These are phyloP conservation scores for Epicoccum nigrum DNA, from an alignment of 2,329 filamentous ascomycete species.

Conservation along the genomic window DNA sequence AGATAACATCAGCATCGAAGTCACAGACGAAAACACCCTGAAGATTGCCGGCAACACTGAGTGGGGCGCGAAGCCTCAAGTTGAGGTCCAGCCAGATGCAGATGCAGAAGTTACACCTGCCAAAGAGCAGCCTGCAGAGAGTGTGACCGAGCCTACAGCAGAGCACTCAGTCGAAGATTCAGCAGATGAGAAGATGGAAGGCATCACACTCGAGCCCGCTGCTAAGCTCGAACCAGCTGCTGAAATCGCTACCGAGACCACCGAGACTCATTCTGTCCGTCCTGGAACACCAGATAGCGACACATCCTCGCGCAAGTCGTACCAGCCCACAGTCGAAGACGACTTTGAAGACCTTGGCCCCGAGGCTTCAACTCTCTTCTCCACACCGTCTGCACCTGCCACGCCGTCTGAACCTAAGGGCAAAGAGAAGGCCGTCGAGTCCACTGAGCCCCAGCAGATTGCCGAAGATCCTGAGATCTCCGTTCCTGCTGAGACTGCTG, in stretches of 20 bases:
- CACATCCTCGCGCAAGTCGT: slow-evolving; percentile 40
- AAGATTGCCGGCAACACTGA: slow-evolving; percentile 42
- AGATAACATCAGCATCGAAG: slow-evolving; percentile 44
- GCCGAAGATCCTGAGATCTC: slow-evolving; percentile 11
- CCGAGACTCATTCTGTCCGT: slow-evolving; percentile 18
- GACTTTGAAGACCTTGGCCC: slow-evolving; percentile 45
- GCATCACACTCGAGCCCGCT: slow-evolving; percentile 30
- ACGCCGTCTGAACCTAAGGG: slow-evolving; percentile 28
- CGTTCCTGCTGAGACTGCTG: slow-evolving; percentile 20
- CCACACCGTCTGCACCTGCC: slow-evolving; percentile 21
- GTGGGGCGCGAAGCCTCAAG: slow-evolving; percentile 22
- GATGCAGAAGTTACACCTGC: slow-evolving; percentile 3
- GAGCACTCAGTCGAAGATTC: slow-evolving; percentile 8
- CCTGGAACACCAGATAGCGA: slow-evolving; percentile 34
- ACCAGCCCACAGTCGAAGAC: slow-evolving; percentile 46
- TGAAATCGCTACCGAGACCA: slow-evolving; percentile 4
- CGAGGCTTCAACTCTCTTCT: slow-evolving; percentile 37
- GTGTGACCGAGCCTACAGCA: neutral
- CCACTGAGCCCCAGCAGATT: slow-evolving; percentile 18
- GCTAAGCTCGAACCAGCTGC: neutral
- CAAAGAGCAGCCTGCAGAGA: neutral
- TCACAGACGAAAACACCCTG: slow-evolving; percentile 43
- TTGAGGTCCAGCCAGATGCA: slow-evolving; percentile 13
- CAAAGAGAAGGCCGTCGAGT: slow-evolving; percentile 37
- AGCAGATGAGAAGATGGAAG: slow-evolving; percentile 24